These are phyloP conservation scores for Dactylellina haptotyla DNA, from an alignment of 2,329 filamentous ascomycete genomes.

Conservation along the genomic window DNA sequence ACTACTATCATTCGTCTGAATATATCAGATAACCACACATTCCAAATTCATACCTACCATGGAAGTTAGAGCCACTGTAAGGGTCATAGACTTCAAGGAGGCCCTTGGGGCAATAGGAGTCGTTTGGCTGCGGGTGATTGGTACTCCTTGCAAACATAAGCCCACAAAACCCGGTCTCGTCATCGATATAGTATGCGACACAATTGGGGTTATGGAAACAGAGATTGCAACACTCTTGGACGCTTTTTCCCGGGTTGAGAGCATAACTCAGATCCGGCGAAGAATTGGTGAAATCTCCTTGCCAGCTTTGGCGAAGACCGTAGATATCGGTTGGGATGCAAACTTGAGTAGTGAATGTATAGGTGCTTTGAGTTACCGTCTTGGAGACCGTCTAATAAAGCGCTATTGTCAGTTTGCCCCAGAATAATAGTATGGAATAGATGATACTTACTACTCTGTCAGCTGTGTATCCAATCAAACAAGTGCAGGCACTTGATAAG, in stretches of 20 bases:
- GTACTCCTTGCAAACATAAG: constrained; percentile 13
- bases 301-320: constrained; percentile 9
- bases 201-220: constrained; percentile 42
- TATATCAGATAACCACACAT: constrained; percentile 41
- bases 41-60: constrained; percentile 27
- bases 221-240: constrained; percentile 43
- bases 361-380: constrained; percentile 36
- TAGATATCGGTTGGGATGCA: constrained; percentile 6
- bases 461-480: constrained; percentile 39
- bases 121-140: constrained; percentile 31
- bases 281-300: constrained; percentile 22
- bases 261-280: constrained; percentile 6
- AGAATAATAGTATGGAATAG: neutral
- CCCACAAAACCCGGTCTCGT: constrained; percentile 15
- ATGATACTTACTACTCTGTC: constrained; percentile 30
- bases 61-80: constrained; percentile 3
- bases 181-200: constrained; percentile 28
- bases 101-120: constrained; percentile 24
- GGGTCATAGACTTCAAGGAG: constrained; percentile 45
- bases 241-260: constrained; percentile 2
- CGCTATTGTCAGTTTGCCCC: neutral
- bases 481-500: constrained; percentile 54
- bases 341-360: constrained; percentile 24
- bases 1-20: constrained; percentile 35
- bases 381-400: constrained; percentile 16